Conservation (phyloP, 2,329 filamentous ascomycete species). For the Xylaria sp. region DNA sequence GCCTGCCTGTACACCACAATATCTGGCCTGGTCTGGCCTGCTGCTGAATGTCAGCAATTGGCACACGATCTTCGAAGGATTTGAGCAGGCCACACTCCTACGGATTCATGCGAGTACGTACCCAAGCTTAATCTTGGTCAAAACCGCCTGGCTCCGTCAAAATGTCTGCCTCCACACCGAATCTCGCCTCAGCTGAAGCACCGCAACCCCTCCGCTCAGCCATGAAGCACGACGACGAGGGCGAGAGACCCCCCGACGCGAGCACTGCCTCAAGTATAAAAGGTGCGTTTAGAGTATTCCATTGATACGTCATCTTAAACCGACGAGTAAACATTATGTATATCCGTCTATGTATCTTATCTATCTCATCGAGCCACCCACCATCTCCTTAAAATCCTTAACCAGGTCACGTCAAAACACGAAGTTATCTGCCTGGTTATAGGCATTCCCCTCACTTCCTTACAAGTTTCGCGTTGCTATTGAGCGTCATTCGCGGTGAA, state of each 20-base stretch:
- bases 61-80: slow-evolving; percentile 17
- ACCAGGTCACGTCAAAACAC: not conserved
- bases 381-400: slow-evolving; percentile 17
- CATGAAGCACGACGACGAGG: slow-evolving; percentile 49
- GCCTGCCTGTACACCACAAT: not conserved
- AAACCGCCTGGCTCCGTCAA: slow-evolving; percentile 10
- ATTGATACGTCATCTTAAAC: slow-evolving; percentile 5
- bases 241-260: slow-evolving; percentile 42
- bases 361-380: not conserved
- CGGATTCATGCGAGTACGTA: slow-evolving; percentile 3
- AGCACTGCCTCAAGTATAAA: slow-evolving; percentile 41
- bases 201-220: slow-evolving; percentile 47
- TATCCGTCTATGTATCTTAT: not conserved
- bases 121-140: slow-evolving; percentile 9
- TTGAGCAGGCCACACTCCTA: slow-evolving; percentile 8
- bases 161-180: slow-evolving; percentile 46
- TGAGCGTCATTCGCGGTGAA: not conserved
- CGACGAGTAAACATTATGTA: not conserved
- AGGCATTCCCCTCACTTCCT: not conserved
- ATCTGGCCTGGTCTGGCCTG: not conserved
- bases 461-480: not conserved
- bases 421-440: not conserved
- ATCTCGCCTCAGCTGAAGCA: slow-evolving; percentile 36
- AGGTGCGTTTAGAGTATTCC: slow-evolving; percentile 44
- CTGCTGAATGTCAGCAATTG: slow-evolving; percentile 24